Base-by-base conservation (phyloP, 2,329 filamentous ascomycete genomes). In the Claviceps maximensis region DNA sequence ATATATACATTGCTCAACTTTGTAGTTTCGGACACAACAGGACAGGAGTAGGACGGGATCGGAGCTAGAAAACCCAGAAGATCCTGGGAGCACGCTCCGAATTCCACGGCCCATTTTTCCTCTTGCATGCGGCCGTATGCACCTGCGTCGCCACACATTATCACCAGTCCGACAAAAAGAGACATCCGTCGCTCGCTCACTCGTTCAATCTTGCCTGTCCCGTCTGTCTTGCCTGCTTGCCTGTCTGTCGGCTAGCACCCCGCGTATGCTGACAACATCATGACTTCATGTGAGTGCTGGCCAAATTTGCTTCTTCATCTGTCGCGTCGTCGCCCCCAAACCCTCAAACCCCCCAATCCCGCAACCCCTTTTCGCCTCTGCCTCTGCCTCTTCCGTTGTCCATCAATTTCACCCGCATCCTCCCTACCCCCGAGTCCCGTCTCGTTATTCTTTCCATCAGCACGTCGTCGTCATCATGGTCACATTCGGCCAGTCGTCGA, bases 281-380 rank as follows among this genome's bases (percentile, higher is more conserved):
- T 51, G 48, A 42, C 52, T 42, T 54, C 52, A 15, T 47, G 52
- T 54, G 33, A 54, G 52, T 54, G 15, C 36, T 21, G 15, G 15
- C 21, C 8, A n/a, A 44, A 6, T 33, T 23, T 42, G 21, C 15
- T 21, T 36, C 29, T 31, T 49, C 15, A 10, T 50, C 27, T 19
- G 13, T n/a, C 27, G 29, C 49, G 29, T 44, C 27, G 38, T 44
- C 49, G 12, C 27, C 17, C 33, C 27, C 27, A 21, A 13, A 25
- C 13, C n/a, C n/a, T n/a, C n/a, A n/a, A n/a, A n/a, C n/a, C n/a
- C n/a, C n/a, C n/a, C n/a, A n/a, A n/a, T n/a, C 5, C 42, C 21
- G 42, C 42, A 45, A 45, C 42, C 21, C 21, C 42, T 8, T 44
- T 45, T 45, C 7, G 9, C 19, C 17, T n/a, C 15, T 38, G 15